Conservation (phyloP, 192 early-diverging fungal genomes). For the Obelidium mucronatum region DNA sequence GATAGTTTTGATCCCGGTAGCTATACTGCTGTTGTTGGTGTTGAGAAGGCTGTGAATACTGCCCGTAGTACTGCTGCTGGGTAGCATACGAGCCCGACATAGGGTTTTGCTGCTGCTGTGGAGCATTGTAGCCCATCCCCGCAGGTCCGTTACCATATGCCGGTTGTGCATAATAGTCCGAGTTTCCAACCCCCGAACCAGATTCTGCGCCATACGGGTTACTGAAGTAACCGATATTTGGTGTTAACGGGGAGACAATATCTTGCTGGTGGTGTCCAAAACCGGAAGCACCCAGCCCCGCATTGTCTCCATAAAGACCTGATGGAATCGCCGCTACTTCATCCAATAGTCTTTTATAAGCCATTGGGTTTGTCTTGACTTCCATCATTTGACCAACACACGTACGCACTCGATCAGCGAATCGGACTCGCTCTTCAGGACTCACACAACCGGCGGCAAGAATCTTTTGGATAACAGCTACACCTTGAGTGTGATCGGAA, state of each 20-base stretch:
- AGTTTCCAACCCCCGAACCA: background rate
- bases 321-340: slow-evolving; percentile 61
- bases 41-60: background rate
- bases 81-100: background rate
- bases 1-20: too few relatives aligned
- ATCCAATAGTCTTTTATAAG: slow-evolving; percentile 82
- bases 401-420: slow-evolving; percentile 77
- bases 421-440: slow-evolving; percentile 72
- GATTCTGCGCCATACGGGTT: background rate
- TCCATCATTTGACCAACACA: slow-evolving; percentile 62
- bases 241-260: slow-evolving; percentile 14
- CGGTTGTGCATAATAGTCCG: background rate
- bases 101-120: slow-evolving; percentile 19
- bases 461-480: slow-evolving; percentile 87
- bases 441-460: slow-evolving; percentile 81
- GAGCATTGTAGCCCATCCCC: background rate
- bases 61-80: slow-evolving; percentile 27
- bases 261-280: background rate
- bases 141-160: background rate
- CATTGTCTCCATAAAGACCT: background rate
- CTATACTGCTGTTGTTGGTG: background rate
- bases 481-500: slow-evolving; percentile 85
- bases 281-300: background rate
- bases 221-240: background rate
- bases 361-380: slow-evolving; percentile 71